Base-by-base conservation (phyloP, 1,284 basidiomycete genomes). In the Leccinum fallax region DNA sequence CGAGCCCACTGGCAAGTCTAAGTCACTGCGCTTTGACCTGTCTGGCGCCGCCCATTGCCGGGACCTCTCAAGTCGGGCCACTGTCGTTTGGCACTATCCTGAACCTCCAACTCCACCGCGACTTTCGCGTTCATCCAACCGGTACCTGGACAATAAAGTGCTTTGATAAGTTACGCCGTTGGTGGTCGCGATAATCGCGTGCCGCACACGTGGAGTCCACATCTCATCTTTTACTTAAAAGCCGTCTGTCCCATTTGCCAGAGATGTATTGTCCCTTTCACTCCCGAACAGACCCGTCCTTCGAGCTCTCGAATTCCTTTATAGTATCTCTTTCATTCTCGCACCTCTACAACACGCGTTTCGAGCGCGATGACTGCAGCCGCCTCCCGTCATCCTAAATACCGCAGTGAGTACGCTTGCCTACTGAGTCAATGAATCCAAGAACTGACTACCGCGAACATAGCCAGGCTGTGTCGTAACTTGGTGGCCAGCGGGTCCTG, bases 381-480 rank as follows among this genome's bases (percentile, higher is more conserved):
- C 32, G 46, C 62, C 4, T 57, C 61, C 38, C 64, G 57, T 53
- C 74, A 71, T 46, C 68, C 69, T 19, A 72, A 69, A 43, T 74
- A 74, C 63, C 74, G 74, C 61, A 76, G 72, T 74, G 57, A 74
- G 75, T 76, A 16, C 8, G 16, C 26, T 60, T 40, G 15, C 21
- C 4, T 10, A 5, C 57, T 10, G 30, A 51, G 55, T 63, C 34
- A 52, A 55, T 34, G 30, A 32, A 21, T 15, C 2, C n/a, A 10
- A 16, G 19, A 13, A 48, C 48, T 63, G 52, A 68, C 58, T 15
- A 28, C 32, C 43, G 5, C 56, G 38, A 63, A 61, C 40, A 19
- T 19, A 78, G 76, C 74, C 6, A 74, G 66, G 59, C 58, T 67
- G 40, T 76, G 74, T 66, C 73, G 68, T 55, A 66, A 75, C 65